Evolutionary conservation across 2,329 filamentous ascomycete species (phyloP).

Genomic region (Aspergillus ochraceoroseus): DNA sequence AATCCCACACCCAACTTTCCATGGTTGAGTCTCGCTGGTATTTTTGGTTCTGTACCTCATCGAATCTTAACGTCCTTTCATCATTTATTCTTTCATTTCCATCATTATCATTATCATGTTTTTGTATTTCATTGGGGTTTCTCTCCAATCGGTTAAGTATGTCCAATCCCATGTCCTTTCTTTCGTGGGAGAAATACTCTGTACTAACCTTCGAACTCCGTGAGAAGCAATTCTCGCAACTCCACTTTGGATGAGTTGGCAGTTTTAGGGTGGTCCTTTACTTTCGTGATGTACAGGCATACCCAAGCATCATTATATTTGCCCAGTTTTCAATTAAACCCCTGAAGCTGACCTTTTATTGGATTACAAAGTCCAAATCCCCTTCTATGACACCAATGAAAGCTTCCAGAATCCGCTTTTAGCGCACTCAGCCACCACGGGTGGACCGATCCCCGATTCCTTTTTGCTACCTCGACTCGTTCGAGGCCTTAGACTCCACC

Average conservation of each 20-base stretch:
- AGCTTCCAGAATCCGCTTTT: constrained; percentile 12
- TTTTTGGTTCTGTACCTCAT: too few species aligned
- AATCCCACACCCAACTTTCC: neutral
- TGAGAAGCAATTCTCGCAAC: constrained; percentile 11
- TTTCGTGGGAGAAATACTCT: too few species aligned
- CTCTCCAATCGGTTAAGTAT: too few species aligned
- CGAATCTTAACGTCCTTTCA: too few species aligned
- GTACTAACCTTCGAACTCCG: too few species aligned
- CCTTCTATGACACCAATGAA: constrained; percentile 17
- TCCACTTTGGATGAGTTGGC: constrained; percentile 23
- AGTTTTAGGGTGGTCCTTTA: constrained; percentile 16
- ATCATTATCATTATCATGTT: neutral
- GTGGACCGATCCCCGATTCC: constrained; percentile 16
- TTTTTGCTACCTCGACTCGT: constrained; percentile 9
- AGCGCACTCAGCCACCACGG: constrained; percentile 10
- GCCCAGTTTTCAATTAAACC: too few species aligned
- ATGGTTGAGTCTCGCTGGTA: too few species aligned
- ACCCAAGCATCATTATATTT: too few species aligned
- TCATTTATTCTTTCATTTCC: constrained; percentile 1
- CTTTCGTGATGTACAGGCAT: neutral
- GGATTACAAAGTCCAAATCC: constrained; percentile 15
- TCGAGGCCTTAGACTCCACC: constrained; percentile 16
- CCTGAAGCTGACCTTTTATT: constrained; percentile 16
- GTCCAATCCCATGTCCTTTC: too few species aligned
- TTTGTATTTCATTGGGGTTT: too few species aligned